Percentiles rank a stretch among this genome's conserved stretches.
phyloP scores from a whole-genome alignment of 495 filamentous ascomycete genomes.

The Aspergillus sparsus region DNA sequence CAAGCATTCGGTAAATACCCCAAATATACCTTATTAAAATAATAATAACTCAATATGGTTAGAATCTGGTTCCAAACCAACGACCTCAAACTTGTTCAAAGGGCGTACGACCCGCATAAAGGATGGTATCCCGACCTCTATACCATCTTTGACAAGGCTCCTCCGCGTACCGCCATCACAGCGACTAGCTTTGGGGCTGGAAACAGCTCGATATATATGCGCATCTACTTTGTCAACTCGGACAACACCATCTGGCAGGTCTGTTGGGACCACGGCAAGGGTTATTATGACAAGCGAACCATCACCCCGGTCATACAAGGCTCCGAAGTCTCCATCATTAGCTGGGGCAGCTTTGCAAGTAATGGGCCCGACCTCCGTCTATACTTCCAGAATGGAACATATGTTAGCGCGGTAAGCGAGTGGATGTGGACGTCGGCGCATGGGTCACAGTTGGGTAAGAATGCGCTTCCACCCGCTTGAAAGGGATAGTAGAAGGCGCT shows the following conservation, averaged over 20 bases:
- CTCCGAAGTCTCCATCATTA: slow-evolving; percentile 17
- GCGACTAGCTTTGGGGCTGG: slow-evolving; percentile 18
- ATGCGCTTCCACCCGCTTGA: slow-evolving; percentile 21
- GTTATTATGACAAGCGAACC: slow-evolving; percentile 12
- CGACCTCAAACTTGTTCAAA: slow-evolving; percentile 9
- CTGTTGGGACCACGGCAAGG: slow-evolving; percentile 13
- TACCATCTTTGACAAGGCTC: slow-evolving; percentile 6
- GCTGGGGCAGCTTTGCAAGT: slow-evolving; percentile 12
- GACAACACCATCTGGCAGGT: slow-evolving; percentile 2
- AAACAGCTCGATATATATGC: slow-evolving; percentile 7
- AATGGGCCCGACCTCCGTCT: slow-evolving; percentile 12
- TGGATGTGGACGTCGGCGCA: slow-evolving; percentile 13
- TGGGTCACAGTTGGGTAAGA: slow-evolving; percentile 15
- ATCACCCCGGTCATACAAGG: slow-evolving; percentile 20
- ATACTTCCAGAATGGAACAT: slow-evolving; percentile 27
- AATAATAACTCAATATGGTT: neutral
- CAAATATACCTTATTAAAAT: neutral
- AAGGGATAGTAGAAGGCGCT: neutral
- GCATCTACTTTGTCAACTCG: slow-evolving; percentile 16
- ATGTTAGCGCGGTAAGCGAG: slow-evolving; percentile 22
- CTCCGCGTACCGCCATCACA: slow-evolving; percentile 14
- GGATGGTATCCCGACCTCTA: slow-evolving; percentile 23
- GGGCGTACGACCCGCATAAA: slow-evolving; percentile 17
- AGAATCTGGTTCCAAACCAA: slow-evolving; percentile 20
- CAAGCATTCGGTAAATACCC: neutral